A percentile compares a stretch with the other conserved stretches of the same genome.
Evolutionary conservation across 2,329 filamentous ascomycete species (phyloP).

Genomic region (Chrysoporthe austroafricana): DNA sequence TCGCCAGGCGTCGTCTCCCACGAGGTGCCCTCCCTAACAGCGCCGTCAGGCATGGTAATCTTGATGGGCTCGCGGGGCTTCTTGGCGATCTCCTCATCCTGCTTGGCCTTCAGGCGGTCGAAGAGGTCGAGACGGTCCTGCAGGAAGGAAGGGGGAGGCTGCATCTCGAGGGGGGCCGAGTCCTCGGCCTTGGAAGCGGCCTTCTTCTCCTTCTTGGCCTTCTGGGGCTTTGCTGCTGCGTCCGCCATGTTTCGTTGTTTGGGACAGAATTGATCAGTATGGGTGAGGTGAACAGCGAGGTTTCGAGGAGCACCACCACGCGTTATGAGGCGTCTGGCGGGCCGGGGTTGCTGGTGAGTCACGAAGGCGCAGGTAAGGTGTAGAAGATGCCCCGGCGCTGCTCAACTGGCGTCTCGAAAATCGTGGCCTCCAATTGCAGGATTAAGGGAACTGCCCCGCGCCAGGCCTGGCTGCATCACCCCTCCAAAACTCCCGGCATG

Average conservation of each 20-base stretch:
- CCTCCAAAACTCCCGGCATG: constrained; percentile 19
- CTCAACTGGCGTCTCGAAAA: constrained; percentile 21
- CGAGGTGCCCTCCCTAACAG: constrained; percentile 72
- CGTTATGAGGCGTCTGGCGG: background rate
- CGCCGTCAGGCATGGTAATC: constrained; percentile 74
- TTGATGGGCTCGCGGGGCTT: constrained; percentile 76
- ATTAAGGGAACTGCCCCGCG: constrained; percentile 25
- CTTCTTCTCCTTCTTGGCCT: constrained; percentile 56
- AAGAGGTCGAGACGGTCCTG: constrained; percentile 84
- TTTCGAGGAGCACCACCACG: constrained; percentile 6
- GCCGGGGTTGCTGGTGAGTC: constrained; percentile 17
- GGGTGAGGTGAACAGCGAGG: background rate
- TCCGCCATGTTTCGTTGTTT: constrained; percentile 20
- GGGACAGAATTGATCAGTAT: background rate
- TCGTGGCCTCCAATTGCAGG: constrained; percentile 26
- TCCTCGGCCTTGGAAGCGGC: constrained; percentile 42
- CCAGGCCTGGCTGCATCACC: constrained; percentile 6
- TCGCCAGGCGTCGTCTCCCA: constrained; percentile 90
- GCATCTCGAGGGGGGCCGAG: constrained; percentile 51
- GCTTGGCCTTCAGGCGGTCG: constrained; percentile 82
- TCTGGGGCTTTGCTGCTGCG: constrained; percentile 35
- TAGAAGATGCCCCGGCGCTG: background rate
- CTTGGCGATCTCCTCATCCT: constrained; percentile 73
- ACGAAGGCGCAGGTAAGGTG: background rate
- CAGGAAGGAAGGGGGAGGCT: constrained; percentile 73